Conservation (phyloP, 768 basidiomycete genomes). For the Sporobolomyces roseus region DNA sequence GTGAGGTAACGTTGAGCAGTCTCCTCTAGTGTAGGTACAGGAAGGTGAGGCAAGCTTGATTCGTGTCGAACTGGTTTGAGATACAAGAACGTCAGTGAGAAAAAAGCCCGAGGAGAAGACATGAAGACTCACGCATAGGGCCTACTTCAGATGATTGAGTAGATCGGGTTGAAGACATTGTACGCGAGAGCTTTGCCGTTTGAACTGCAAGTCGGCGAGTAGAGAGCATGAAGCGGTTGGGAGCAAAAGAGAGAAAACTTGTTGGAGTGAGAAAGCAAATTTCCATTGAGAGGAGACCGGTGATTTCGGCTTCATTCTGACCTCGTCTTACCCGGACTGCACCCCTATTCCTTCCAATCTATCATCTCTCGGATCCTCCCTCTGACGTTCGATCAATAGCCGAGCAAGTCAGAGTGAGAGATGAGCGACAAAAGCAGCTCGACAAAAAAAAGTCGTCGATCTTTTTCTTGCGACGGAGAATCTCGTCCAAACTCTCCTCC, state of each 20-base stretch:
- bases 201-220: slow-evolving; percentile 7
- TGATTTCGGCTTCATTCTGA: no score
- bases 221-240: slow-evolving; percentile 18
- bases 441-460: no score
- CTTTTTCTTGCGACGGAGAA: background rate
- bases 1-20: slow-evolving; percentile 87
- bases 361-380: no score
- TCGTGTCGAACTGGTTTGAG: slow-evolving; percentile 34
- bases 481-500: background rate
- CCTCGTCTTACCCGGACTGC: no score
- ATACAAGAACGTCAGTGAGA: background rate
- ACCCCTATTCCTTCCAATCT: no score
- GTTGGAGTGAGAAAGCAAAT: background rate
- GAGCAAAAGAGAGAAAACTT: background rate
- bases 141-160: slow-evolving; percentile 11
- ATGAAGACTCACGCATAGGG: slow-evolving; percentile 23
- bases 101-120: background rate
- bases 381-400: no score
- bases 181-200: slow-evolving; percentile 13
- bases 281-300: no score
- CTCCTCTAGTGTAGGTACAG: slow-evolving; percentile 75
- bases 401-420: no score
- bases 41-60: slow-evolving; percentile 55
- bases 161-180: slow-evolving; percentile 12
- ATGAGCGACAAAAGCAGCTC: no score